Percentiles rank a stretch among this genome's conserved stretches.
These are phyloP conservation scores for Cercophora newfieldiana DNA, from an alignment of 495 filamentous ascomycete species.

Conservation along the genomic window DNA sequence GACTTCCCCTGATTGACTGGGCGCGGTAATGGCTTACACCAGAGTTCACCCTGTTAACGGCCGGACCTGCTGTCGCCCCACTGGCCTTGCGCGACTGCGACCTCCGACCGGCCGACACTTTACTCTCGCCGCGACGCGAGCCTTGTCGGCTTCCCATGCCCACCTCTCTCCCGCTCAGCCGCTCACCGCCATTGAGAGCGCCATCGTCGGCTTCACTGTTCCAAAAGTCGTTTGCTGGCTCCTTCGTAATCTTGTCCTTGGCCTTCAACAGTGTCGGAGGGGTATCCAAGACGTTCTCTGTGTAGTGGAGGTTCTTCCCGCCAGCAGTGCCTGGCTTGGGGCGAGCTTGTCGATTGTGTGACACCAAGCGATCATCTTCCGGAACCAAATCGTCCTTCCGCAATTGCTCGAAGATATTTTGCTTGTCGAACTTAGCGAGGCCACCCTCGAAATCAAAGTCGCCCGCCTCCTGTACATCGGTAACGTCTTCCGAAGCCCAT, in stretches of 20 bases:
- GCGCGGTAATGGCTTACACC: slow-evolving; percentile 42
- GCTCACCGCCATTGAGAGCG: slow-evolving; percentile 45
- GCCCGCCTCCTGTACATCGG: slow-evolving; percentile 91
- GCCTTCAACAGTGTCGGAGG: slow-evolving; percentile 30
- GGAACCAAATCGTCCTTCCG: slow-evolving; percentile 82
- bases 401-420: slow-evolving; percentile 82
- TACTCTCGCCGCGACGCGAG: slow-evolving; percentile 52
- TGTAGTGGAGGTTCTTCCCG: slow-evolving; percentile 76
- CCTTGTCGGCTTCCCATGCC: slow-evolving; percentile 50
- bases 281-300: slow-evolving; percentile 81
- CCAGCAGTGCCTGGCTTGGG: slow-evolving; percentile 75
- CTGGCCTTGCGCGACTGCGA: slow-evolving; percentile 66
- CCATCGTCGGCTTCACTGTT: slow-evolving; percentile 73
- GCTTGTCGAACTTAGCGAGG: slow-evolving; percentile 92
- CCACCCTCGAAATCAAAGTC: slow-evolving; percentile 92
- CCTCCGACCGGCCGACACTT: slow-evolving; percentile 41
- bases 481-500: slow-evolving; percentile 95
- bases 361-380: slow-evolving; percentile 84
- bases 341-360: slow-evolving; percentile 73
- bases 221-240: slow-evolving; percentile 51
- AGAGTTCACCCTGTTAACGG: slow-evolving; percentile 46
- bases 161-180: slow-evolving; percentile 42
- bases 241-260: slow-evolving; percentile 44
- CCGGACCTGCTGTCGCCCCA: slow-evolving; percentile 38
- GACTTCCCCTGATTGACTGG: slow-evolving; percentile 33